A percentile compares a stretch with the other conserved stretches of the same genome.
phyloP scores from a whole-genome alignment of 2,329 filamentous ascomycete genomes.

The Decorospora gaudefroyi region DNA sequence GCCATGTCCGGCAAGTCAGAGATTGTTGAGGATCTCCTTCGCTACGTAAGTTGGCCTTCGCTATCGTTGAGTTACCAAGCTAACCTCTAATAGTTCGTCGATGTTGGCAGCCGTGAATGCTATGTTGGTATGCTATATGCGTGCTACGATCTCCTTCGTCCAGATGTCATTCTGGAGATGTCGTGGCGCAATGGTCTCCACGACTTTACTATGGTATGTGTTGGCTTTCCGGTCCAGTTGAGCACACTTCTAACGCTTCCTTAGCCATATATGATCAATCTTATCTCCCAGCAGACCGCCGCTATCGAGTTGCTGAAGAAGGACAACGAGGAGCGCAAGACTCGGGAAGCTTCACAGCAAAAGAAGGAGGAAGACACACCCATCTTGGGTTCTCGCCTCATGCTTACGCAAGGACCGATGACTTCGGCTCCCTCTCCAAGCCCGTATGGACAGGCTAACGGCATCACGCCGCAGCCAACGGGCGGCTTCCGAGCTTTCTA shows the following conservation, averaged over 20 bases:
- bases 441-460: conserved; percentile 79
- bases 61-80: conserved; percentile 19
- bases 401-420: conserved; percentile 90
- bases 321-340: conserved; percentile 93
- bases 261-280: conserved; percentile 96
- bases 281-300: conserved; percentile 86
- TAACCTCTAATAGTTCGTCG: conserved; percentile 76
- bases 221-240: background rate
- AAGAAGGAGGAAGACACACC: conserved; percentile 93
- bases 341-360: conserved; percentile 70
- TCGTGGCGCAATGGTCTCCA: conserved; percentile 94
- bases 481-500: conserved; percentile 57
- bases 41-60: conserved; percentile 77
- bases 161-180: conserved; percentile 90
- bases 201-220: conserved; percentile 85
- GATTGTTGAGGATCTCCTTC: conserved; percentile 91
- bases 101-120: conserved; percentile 98
- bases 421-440: conserved; percentile 63
- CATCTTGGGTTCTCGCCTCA: conserved; percentile 86
- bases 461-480: conserved; percentile 86
- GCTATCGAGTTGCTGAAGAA: conserved; percentile 84
- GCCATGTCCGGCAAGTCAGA: conserved; percentile 89
- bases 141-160: conserved; percentile 94
- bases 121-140: conserved; percentile 99
- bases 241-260: conserved; percentile 6